A percentile compares a stretch with the other conserved stretches of the same genome.
Conservation (phyloP, 192 early-diverging fungal species). For the Coemansia guatemalensis region DNA sequence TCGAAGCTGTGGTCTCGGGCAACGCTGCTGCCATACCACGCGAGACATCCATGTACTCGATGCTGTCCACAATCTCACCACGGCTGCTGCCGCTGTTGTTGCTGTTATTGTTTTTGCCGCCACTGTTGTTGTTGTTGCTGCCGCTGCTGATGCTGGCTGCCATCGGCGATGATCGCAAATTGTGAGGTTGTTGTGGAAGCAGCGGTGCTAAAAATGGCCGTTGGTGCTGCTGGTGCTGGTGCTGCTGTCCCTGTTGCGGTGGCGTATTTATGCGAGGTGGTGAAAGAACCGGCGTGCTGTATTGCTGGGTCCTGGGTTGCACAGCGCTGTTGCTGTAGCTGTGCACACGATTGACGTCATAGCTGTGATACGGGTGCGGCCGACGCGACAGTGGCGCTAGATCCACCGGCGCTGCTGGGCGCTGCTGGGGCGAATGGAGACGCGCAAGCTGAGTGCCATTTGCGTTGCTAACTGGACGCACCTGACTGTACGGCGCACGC, state of each 20-base stretch:
- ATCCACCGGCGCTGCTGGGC: constrained; percentile 25
- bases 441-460: constrained; percentile 34
- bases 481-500: constrained; percentile 34
- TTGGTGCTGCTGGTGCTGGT: not conserved
- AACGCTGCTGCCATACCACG: constrained; percentile 4
- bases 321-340: constrained; percentile 12
- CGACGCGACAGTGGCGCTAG: constrained; percentile 36
- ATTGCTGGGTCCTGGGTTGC: not conserved
- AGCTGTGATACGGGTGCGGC: constrained; percentile 37
- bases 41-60: constrained; percentile 1
- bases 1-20: not conserved
- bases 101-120: not conserved
- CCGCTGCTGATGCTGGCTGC: constrained; percentile 12
- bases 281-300: not conserved
- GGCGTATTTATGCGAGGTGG: constrained; percentile 12
- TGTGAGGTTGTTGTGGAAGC: constrained; percentile 4
- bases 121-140: not conserved
- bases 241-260: not conserved
- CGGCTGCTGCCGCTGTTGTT: not conserved
- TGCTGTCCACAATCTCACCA: not conserved
- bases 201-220: constrained; percentile 9
- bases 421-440: constrained; percentile 34
- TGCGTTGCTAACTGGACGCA: constrained; percentile 16
- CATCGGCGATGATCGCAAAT: constrained; percentile 31
- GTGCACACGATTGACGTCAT: not conserved